Evolutionary conservation across 225 moss, liverwort and hornwort species (phyloP), one percentile per base, ranked within the genome.

Genomic region (Physcomitrellopsis africana): DNA sequence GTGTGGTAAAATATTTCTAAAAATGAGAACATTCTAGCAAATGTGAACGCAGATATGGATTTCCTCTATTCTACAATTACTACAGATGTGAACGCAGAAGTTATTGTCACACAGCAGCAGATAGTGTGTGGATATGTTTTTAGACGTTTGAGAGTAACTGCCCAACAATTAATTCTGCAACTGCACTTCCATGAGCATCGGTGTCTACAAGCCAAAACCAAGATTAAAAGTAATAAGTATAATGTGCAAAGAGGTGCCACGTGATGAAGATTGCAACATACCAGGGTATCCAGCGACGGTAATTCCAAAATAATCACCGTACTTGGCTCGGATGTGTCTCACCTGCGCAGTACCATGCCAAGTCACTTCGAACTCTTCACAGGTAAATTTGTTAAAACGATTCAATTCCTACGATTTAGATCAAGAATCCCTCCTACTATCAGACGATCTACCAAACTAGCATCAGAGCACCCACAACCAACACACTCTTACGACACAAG

Each of bases 281-380:
- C 96, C 97, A 26, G 97, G 97, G 72, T 97, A 97, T 27, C 97
- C 97, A 83, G 99, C 99, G 68, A 99, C 90, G 63, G 99, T 99
- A 63, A 99, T 95, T 29, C 99, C 99, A 72, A 99, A 99, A 68
- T 89, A 79, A 26, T 99, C 90, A 15, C 99, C 99, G 46, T 95
- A 91, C 46, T 95, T 92, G 0, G 76, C 55, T 68, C 87, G 91
- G 58, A 99, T 99, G 72, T 95, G 93, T 60, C 79, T 84, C 55
- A 97, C 97, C 97, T 97, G 87, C 62, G 62, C 9, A 53, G 19
- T 11, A 2, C 15, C 55, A 57, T 32, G 55, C 7, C 60, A 0
- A 70, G n/a, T 11, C 24, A 73, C 18, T 61, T 44, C 11, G 12
- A 45, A 49, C 8, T 15, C 46, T 32, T 22, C 9, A 20, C 51